A percentile compares a stretch with the other conserved stretches of the same genome.
Conservation (phyloP, 2,329 filamentous ascomycete genomes). For the Shiraia sp. region DNA sequence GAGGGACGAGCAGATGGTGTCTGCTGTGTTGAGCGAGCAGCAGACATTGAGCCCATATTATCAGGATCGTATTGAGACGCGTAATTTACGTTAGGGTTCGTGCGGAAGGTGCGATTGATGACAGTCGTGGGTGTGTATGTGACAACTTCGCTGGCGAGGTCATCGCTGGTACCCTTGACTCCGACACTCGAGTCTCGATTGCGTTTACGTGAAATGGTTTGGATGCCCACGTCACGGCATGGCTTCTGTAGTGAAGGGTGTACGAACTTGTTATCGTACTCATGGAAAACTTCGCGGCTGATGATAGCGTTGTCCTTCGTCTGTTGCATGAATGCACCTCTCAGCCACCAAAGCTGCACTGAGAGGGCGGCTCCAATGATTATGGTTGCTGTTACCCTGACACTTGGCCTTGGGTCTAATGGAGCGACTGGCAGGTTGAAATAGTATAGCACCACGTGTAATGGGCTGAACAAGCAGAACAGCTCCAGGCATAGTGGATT, state of each 20-base stretch:
- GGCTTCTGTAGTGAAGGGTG: slow-evolving; percentile 84
- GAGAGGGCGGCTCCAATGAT: slow-evolving; percentile 76
- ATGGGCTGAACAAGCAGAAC: slow-evolving; percentile 90
- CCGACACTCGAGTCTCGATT: slow-evolving; percentile 44
- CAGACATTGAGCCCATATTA: slow-evolving; percentile 33
- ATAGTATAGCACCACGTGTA: slow-evolving; percentile 89
- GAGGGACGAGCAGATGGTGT: slow-evolving; percentile 31
- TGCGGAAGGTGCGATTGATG: slow-evolving; percentile 74
- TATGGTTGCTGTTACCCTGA: slow-evolving; percentile 84
- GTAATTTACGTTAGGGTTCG: slow-evolving; percentile 83
- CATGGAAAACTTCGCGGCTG: slow-evolving; percentile 88
- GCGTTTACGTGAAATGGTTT: slow-evolving; percentile 58
- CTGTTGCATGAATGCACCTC: slow-evolving; percentile 78
- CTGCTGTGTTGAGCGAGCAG: slow-evolving; percentile 21
- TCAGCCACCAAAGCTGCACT: slow-evolving; percentile 73
- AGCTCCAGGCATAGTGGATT: slow-evolving; percentile 79
- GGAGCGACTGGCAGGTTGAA: slow-evolving; percentile 79
- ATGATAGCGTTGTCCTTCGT: slow-evolving; percentile 82
- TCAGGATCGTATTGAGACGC: slow-evolving; percentile 73
- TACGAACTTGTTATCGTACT: slow-evolving; percentile 96
- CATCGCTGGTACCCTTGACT: slow-evolving; percentile 47
- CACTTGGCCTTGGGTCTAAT: slow-evolving; percentile 78
- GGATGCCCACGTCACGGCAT: slow-evolving; percentile 77
- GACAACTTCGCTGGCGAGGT: slow-evolving; percentile 57
- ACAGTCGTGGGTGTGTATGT: slow-evolving; percentile 65